phyloP scores from a whole-genome alignment of 768 basidiomycete genomes.

The Lyophyllum shimeji region DNA sequence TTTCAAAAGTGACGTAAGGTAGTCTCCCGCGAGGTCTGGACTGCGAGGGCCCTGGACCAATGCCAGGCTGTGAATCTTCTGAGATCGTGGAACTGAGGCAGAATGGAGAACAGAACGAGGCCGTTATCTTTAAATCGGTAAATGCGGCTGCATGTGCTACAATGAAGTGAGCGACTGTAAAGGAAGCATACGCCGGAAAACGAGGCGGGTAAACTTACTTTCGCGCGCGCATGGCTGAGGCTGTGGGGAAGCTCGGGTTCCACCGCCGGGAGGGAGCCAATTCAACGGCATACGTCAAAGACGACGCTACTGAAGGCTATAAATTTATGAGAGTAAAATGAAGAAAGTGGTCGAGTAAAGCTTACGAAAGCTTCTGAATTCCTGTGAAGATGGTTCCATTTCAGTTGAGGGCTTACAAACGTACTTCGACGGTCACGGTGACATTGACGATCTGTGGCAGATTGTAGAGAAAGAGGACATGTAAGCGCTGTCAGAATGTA shows the following conservation, averaged over 20 bases:
- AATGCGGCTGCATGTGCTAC: too few relatives aligned
- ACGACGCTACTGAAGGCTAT: not conserved
- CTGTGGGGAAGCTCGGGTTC: not conserved
- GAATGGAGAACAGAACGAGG: too few relatives aligned
- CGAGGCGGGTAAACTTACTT: not conserved
- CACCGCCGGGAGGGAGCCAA: not conserved
- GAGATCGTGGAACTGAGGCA: too few relatives aligned
- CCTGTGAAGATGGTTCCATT: not conserved
- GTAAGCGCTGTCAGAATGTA: not conserved
- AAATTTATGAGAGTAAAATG: not conserved
- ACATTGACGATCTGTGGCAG: not conserved
- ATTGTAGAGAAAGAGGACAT: not conserved
- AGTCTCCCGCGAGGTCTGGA: not conserved
- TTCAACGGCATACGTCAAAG: not conserved
- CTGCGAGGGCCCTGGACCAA: not conserved
- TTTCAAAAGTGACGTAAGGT: not conserved
- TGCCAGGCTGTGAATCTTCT: too few relatives aligned
- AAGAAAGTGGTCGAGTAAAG: not conserved
- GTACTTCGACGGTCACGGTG: not conserved
- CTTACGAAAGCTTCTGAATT: not conserved
- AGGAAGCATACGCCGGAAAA: not conserved
- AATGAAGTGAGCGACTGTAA: not conserved
- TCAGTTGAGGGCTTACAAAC: not conserved
- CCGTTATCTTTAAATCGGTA: too few relatives aligned
- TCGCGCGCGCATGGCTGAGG: not conserved